Evolutionary conservation across 495 filamentous ascomycete genomes (phyloP).

Genomic region (Trichocladium uniseriatum): DNA sequence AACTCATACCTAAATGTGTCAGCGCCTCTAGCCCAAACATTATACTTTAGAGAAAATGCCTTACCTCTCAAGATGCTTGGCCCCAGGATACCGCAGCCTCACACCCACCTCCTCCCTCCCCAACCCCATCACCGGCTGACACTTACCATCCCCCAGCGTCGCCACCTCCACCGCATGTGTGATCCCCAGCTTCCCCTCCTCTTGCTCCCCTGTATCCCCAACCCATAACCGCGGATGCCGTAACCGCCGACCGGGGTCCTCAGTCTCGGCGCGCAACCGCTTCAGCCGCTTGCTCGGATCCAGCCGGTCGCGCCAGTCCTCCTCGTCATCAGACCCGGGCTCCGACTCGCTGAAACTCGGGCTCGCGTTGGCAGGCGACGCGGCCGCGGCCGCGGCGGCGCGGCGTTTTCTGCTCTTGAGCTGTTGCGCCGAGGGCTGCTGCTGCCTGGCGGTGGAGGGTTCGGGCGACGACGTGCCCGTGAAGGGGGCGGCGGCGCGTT

Average conservation of each 20-base stretch:
- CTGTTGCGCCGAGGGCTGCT: too few species aligned
- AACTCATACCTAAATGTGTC: constrained; percentile 56
- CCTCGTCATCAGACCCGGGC: constrained; percentile 23
- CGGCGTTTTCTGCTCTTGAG: constrained; percentile 24
- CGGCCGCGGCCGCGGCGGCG: constrained; percentile 2
- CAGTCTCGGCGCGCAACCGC: constrained; percentile 11
- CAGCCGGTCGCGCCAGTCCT: constrained; percentile 26
- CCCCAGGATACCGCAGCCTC: constrained; percentile 63
- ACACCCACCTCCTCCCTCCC: constrained; percentile 46
- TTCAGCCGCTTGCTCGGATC: constrained; percentile 29
- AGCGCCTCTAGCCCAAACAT: not conserved
- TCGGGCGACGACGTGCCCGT: not conserved
- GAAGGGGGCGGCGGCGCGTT: too few species aligned
- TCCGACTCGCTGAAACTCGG: constrained; percentile 25
- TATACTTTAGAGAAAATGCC: constrained; percentile 29
- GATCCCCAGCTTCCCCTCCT: constrained; percentile 24
- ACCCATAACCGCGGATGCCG: constrained; percentile 46
- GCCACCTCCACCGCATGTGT: constrained; percentile 65
- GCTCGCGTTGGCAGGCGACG: constrained; percentile 22
- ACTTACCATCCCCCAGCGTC: constrained; percentile 35
- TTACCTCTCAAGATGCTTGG: constrained; percentile 59
- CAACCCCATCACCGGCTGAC: constrained; percentile 38
- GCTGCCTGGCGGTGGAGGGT: too few species aligned
- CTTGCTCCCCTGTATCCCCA: constrained; percentile 32
- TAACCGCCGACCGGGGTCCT: constrained; percentile 50